Evolutionary conservation across 1,139 yeast genomes (phyloP), one percentile per base, ranked within the genome.

Genomic region (Geotrichum aggregatum): DNA sequence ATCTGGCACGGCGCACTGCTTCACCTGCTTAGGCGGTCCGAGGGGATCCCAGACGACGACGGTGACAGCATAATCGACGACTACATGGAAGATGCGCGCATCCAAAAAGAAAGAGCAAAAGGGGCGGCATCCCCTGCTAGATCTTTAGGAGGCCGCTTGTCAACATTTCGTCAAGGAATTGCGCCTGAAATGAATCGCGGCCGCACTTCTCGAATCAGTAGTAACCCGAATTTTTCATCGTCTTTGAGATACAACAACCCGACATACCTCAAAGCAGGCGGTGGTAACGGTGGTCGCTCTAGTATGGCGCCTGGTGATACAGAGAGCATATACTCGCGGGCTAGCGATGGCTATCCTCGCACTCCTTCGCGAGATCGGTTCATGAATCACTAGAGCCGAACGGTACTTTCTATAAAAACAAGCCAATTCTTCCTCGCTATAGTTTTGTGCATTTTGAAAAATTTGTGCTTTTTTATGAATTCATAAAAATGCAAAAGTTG

Each of bases 1-100:
- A 82, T 89, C 50, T 92, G 98, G 98, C 84, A 77, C 67, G 85
- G 87, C 62, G 87, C 96, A 0, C 73, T 92, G 59, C 78, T 86
- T 56, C 89, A 86, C 64, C 71, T 91, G 72, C 73, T 88, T 42
- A 83, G 81, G 64, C 76, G 92, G 62, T 83, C 80, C 56, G 73
- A 82, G 58, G 85, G 80, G 52, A 89, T 83, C 38, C 70, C 50
- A n/a, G 33, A 38, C 16, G 34, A 26, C 80, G 60, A 57, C 16
- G 40, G 13, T 18, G 48, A 48, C 4, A 54, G 52, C 21, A 28
- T 52, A 14, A 33, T 41, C 19, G 62, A 59, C 11, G 60, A 57
- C 14, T 59, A 60, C 24, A 52, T 56, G 14, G 57, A 55, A 3
- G 64, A 63, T 40, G 22, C 43, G 16, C 31, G 42, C 16, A 21